Evolutionary conservation across 805 yeast genomes (phyloP), one percentile per base, ranked within the genome.

Genomic region (Yamadazyma sp.): DNA sequence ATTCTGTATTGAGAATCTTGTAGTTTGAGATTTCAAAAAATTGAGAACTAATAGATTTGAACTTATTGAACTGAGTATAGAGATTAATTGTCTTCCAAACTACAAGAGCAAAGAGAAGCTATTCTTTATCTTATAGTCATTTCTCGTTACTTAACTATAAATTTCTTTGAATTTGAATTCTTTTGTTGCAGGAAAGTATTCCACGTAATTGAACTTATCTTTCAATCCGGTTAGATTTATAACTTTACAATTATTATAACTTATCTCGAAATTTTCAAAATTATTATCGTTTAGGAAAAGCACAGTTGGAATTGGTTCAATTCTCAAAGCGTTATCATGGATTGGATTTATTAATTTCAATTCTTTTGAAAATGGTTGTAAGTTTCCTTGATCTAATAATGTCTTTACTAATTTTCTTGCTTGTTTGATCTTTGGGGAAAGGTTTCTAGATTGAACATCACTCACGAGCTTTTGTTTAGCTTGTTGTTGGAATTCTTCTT

Each of bases 201-300:
- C 96, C n/a, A 80, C 62, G 61, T 84, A 89, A 43, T 76, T 75
- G 25, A 81, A 39, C 38, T 69, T 65, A 24, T 52, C 52, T 20
- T 58, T 57, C 31, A 45, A 73, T 13, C 58, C 60, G 0, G 93
- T 44, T 84, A 91, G 75, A 47, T 89, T 91, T 15, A 86, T 48
- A 8, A 85, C 82, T 55, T 76, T 78, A 52, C 96, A 86, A 3
- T 91, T 95, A 49, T 85, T 82, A 53, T 86, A 88, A 0, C 83
- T 76, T 22, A 86, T 77, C 39, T 82, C 85, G 53, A 83, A 86
- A 27, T 68, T 64, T 4, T 89, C 85, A 1, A 86, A 76, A 0
- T 82, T 68, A 2, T 85, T 58, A 55, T 93, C 98, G 17, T 76
- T 68, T n/a, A 91, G 44, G 0, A 87, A 61, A 22, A 52, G 56